Evolutionary conservation across 306 rosid genomes (phyloP).

Genomic region (Citrullus amarus): DNA sequence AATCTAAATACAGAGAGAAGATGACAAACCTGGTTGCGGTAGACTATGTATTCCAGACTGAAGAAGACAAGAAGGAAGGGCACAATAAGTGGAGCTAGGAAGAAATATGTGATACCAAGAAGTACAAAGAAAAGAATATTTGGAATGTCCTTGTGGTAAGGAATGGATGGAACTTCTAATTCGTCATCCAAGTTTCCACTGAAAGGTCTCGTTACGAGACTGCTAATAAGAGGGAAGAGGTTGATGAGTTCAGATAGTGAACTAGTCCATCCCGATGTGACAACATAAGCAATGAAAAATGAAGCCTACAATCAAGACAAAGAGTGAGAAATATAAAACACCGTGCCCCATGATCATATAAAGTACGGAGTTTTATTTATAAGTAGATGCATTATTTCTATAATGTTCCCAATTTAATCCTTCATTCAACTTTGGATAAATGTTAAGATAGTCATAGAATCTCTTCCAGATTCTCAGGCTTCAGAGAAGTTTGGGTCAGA

Average conservation of each 20-base stretch:
- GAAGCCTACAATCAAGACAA: constrained; percentile 51
- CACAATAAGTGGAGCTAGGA: constrained; percentile 84
- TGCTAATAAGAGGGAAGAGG: constrained; percentile 42
- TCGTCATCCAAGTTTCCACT: constrained; percentile 26
- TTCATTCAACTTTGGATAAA: neutral
- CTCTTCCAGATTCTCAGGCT: neutral
- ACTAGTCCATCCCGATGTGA: constrained; percentile 94
- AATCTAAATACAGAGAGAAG: neutral
- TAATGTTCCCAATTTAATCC: neutral
- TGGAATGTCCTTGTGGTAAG: constrained; percentile 62
- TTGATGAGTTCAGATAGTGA: constrained; percentile 69
- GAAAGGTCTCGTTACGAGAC: constrained; percentile 52
- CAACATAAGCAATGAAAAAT: constrained; percentile 87
- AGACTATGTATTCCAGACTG: constrained; percentile 65
- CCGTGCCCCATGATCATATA: neutral
- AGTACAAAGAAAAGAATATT: constrained; percentile 81
- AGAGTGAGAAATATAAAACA: neutral
- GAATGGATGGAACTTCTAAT: constrained; percentile 51
- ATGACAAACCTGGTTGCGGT: constrained; percentile 65
- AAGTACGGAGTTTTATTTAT: neutral
- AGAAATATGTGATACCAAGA: constrained; percentile 86
- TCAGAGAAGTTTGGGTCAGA: neutral
- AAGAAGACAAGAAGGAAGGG: constrained; percentile 79
- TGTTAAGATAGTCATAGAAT: neutral
- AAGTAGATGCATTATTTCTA: neutral